phyloP scores from a whole-genome alignment of 345 rosid species.

The Erysimum cheiranthoides region DNA sequence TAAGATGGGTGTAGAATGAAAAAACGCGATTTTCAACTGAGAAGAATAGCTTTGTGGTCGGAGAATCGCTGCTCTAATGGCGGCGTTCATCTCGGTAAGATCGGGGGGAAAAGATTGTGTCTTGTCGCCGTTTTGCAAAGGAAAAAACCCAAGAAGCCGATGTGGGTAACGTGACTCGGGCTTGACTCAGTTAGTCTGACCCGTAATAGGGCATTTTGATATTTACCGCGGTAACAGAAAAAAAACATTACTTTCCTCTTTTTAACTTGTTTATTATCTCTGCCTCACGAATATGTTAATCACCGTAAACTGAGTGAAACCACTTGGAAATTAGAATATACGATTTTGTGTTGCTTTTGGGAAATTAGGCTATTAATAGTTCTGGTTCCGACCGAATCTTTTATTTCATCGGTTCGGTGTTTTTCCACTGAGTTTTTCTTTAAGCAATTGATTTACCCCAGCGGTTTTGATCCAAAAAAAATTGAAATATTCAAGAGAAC shows the following conservation, averaged over 20 bases:
- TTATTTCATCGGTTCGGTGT: too few species aligned
- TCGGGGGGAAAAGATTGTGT: slow-evolving; percentile 24
- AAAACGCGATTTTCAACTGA: slow-evolving; percentile 47
- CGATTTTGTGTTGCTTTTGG: slow-evolving; percentile 1
- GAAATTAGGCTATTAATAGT: background rate
- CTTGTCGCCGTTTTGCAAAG: slow-evolving; percentile 25
- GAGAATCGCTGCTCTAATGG: slow-evolving; percentile 52
- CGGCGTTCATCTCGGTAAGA: slow-evolving; percentile 50
- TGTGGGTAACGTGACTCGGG: slow-evolving; percentile 38
- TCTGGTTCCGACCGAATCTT: background rate
- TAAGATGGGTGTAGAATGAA: slow-evolving; percentile 71
- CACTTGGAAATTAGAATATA: slow-evolving; percentile 17
- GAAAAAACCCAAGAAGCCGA: slow-evolving; percentile 26
- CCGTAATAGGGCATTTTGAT: background rate
- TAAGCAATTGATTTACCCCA: too few species aligned
- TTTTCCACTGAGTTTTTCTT: too few species aligned
- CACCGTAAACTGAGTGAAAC: slow-evolving; percentile 28
- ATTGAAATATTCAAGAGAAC: too few species aligned
- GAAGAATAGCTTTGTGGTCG: slow-evolving; percentile 43
- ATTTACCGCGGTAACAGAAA: slow-evolving; percentile 20
- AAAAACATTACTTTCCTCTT: background rate
- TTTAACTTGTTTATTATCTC: slow-evolving; percentile 2
- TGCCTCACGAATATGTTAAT: slow-evolving; percentile 28
- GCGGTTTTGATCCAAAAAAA: too few species aligned
- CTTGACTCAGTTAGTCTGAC: slow-evolving; percentile 41